These are phyloP conservation scores for Udeniomyces megalosporus DNA, from an alignment of 768 basidiomycete genomes.

Conservation along the genomic window DNA sequence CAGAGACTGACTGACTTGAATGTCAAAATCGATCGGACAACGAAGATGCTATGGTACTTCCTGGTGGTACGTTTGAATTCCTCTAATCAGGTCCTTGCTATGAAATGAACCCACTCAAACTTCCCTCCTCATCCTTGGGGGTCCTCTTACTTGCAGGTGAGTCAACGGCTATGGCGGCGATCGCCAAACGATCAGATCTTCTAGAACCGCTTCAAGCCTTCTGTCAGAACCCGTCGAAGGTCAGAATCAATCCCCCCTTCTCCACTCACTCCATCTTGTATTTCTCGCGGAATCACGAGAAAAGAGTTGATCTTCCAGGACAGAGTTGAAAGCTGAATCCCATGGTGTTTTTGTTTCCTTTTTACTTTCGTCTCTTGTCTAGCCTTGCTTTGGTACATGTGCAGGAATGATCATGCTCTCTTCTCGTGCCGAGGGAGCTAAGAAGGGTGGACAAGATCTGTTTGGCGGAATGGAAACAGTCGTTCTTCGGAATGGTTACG, in stretches of 20 bases:
- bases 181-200: conserved; percentile 8
- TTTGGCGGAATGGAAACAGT: conserved; percentile 14
- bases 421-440: conserved; percentile 7
- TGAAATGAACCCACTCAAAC: no score
- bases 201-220: conserved; percentile 11
- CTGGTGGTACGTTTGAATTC: conserved; percentile 9
- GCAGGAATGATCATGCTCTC: conserved; percentile 15
- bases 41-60: conserved; percentile 10
- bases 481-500: conserved; percentile 14
- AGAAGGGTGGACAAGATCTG: conserved; percentile 14
- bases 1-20: no score
- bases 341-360: not conserved
- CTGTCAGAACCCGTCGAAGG: conserved; percentile 7
- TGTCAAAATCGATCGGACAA: no score
- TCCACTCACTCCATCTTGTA: no score
- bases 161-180: conserved; percentile 13
- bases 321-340: no score
- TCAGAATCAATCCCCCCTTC: no score
- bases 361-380: not conserved
- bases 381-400: conserved; percentile 10
- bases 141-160: not conserved
- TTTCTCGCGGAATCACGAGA: no score
- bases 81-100: no score
- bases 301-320: no score
- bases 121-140: not conserved